Percentiles rank a stretch among this genome's conserved stretches.
phyloP scores from a whole-genome alignment of 179 eudicot genomes.

The Patellifolia procumbens region DNA sequence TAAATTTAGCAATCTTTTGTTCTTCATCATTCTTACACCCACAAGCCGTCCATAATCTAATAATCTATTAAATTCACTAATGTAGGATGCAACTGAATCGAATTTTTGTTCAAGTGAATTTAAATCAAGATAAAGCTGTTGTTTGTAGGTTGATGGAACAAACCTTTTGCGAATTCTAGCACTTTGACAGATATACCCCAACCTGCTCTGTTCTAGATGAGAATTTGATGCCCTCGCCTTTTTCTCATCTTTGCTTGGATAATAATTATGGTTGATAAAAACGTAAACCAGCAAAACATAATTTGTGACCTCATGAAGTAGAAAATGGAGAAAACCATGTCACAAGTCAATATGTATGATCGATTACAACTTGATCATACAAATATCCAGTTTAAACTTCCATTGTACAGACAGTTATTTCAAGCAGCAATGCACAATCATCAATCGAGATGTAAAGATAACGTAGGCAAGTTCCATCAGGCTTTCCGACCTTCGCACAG shows the following conservation, averaged over 20 bases:
- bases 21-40: no score
- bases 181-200: no score
- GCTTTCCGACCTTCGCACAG: slow-evolving; percentile 77
- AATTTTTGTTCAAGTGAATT: no score
- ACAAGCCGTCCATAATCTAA: no score
- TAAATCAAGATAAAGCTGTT: no score
- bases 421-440: slow-evolving; percentile 2
- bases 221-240: not conserved
- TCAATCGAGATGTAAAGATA: not conserved
- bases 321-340: not conserved
- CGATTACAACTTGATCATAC: slow-evolving; percentile 13
- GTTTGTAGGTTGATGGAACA: no score
- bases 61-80: no score
- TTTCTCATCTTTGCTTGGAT: not conserved
- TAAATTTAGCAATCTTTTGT: no score
- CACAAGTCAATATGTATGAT: not conserved
- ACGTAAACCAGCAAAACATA: not conserved
- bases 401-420: slow-evolving; percentile 17
- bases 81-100: no score
- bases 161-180: no score
- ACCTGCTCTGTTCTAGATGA: no score
- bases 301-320: not conserved
- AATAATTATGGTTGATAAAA: not conserved
- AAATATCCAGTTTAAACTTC: slow-evolving; percentile 12
- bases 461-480: slow-evolving; percentile 29